Evolutionary conservation across 805 yeast genomes (phyloP).

Genomic region (Kodamaea restingae): DNA sequence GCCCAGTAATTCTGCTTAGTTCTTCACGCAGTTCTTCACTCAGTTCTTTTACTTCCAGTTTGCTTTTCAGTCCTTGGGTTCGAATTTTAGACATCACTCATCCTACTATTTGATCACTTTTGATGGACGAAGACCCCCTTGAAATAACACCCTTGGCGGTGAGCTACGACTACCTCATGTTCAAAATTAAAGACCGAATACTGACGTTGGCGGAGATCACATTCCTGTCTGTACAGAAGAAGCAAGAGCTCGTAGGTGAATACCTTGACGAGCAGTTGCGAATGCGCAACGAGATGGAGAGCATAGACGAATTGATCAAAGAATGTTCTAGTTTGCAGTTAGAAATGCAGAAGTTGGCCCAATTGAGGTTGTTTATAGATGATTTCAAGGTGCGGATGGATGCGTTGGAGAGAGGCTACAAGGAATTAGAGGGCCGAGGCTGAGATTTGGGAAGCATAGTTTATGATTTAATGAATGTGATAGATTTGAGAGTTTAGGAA

Average conservation of each 20-base stretch:
- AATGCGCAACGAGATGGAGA: slow-evolving; percentile 39
- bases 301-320: slow-evolving; percentile 36
- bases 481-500: no score
- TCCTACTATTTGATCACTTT: no score
- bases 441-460: not conserved
- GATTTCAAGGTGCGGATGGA: slow-evolving; percentile 19
- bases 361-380: slow-evolving; percentile 34
- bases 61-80: no score
- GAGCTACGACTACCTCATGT: slow-evolving; percentile 61
- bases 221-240: slow-evolving; percentile 25
- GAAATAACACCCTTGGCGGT: slow-evolving; percentile 57
- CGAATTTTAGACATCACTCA: no score
- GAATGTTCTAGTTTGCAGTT: slow-evolving; percentile 49
- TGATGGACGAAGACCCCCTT: slow-evolving; percentile 49
- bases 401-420: slow-evolving; percentile 15
- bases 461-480: not conserved
- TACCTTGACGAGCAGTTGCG: slow-evolving; percentile 17
- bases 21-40: no score
- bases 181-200: slow-evolving; percentile 56
- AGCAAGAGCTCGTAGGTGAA: slow-evolving; percentile 26
- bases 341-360: slow-evolving; percentile 51
- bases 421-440: not conserved
- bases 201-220: slow-evolving; percentile 43
- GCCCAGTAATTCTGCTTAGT: no score
- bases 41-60: no score